Conservation (phyloP, 192 early-diverging fungal species). For the Haplosporangium gracile region DNA sequence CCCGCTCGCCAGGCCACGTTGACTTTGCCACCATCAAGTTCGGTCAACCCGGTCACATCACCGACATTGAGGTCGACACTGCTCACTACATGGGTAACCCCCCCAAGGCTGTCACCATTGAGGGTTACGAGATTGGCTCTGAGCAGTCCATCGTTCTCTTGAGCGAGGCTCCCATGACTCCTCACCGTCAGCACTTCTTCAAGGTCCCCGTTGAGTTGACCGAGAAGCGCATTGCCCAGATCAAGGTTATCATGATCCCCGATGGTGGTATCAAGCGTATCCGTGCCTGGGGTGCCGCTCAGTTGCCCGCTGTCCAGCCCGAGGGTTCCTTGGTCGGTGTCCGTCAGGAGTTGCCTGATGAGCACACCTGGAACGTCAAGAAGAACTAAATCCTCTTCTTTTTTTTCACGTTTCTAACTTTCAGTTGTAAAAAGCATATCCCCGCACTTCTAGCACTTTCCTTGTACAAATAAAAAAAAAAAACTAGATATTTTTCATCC, state of each 20-base stretch:
- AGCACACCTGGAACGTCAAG: conserved; percentile 56
- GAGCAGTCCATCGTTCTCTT: conserved; percentile 40
- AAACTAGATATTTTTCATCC: background rate
- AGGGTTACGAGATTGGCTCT: conserved; percentile 65
- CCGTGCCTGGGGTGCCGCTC: conserved; percentile 79
- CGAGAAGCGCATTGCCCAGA: conserved; percentile 57
- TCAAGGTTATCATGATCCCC: conserved; percentile 72
- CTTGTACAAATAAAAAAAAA: conserved; percentile 8
- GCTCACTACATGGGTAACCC: conserved; percentile 93
- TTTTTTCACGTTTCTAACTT: background rate
- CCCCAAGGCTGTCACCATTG: conserved; percentile 82
- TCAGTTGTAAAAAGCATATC: conserved; percentile 10
- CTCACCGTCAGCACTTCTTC: conserved; percentile 85
- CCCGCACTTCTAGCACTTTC: conserved; percentile 6
- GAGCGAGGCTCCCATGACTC: conserved; percentile 61
- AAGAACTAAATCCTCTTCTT: conserved; percentile 23
- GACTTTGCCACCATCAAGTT: conserved; percentile 86
- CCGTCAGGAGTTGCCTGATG: conserved; percentile 56
- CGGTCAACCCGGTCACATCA: conserved; percentile 78
- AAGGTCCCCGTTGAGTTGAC: conserved; percentile 61
- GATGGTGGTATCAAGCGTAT: conserved; percentile 94
- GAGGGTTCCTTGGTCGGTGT: conserved; percentile 48
- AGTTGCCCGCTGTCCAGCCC: conserved; percentile 53
- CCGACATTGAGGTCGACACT: conserved; percentile 87
- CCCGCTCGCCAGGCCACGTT: conserved; percentile 79